phyloP scores from a whole-genome alignment of 768 basidiomycete species.

The Harrya chromipes region DNA sequence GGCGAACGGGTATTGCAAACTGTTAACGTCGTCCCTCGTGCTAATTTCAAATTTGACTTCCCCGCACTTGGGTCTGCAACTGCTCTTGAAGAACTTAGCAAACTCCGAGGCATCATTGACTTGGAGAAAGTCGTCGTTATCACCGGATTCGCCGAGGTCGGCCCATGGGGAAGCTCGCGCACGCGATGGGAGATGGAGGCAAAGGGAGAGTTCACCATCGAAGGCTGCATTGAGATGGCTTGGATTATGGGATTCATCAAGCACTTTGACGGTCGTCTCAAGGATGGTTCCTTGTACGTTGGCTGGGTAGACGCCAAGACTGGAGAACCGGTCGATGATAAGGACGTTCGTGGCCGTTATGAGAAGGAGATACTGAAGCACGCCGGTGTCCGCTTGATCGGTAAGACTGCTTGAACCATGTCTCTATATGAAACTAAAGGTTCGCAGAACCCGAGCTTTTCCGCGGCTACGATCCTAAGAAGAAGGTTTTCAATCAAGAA shows the following conservation, averaged over 20 bases:
- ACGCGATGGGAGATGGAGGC: conserved; percentile 99
- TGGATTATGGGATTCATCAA: conserved; percentile 99
- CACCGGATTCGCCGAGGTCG: conserved; percentile 96
- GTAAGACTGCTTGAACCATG: conserved; percentile 42
- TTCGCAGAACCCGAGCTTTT: conserved; percentile 90
- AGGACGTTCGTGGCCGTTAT: conserved; percentile 90
- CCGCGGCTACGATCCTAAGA: conserved; percentile 96
- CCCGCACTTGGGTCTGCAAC: conserved; percentile 74
- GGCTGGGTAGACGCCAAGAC: conserved; percentile 98
- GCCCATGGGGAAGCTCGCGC: conserved; percentile 97
- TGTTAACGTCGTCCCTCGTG: conserved; percentile 90
- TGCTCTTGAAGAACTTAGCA: conserved; percentile 68
- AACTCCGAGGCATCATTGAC: conserved; percentile 87
- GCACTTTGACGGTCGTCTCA: conserved; percentile 96
- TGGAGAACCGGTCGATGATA: conserved; percentile 93
- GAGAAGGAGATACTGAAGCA: conserved; percentile 92
- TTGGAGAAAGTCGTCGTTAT: conserved; percentile 95
- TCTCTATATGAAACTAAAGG: conserved; percentile 9
- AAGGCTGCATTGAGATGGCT: conserved; percentile 99
- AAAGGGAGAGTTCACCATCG: conserved; percentile 92
- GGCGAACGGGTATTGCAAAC: conserved; percentile 92
- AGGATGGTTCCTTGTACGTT: conserved; percentile 88
- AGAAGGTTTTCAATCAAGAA: conserved; percentile 97
- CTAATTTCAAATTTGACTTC: conserved; percentile 97
- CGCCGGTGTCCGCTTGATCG: conserved; percentile 91